Evolutionary conservation across 116 monocot genomes (phyloP).

Genomic region (Phalaenopsis hybrid): DNA sequence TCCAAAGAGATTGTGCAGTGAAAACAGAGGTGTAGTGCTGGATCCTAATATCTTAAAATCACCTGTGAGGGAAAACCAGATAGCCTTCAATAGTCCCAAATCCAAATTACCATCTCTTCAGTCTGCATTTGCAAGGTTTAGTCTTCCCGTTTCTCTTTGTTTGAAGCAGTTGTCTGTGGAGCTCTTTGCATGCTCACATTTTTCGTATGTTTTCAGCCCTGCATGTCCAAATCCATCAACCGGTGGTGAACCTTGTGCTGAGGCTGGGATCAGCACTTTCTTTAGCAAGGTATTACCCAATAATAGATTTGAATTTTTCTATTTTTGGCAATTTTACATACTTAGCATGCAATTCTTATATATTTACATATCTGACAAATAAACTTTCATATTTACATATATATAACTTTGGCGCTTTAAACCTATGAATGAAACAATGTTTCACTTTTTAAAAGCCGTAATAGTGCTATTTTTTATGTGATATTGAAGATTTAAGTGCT

Average conservation of each 20-base stretch:
- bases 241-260: slow-evolving; percentile 83
- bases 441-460: too few relatives aligned
- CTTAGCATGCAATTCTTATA: too few relatives aligned
- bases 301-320: neutral
- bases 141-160: slow-evolving; percentile 6
- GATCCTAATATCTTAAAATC: slow-evolving; percentile 67
- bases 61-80: slow-evolving; percentile 54
- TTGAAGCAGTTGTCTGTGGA: neutral
- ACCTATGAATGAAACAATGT: too few relatives aligned
- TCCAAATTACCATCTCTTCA: slow-evolving; percentile 72
- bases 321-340: too few relatives aligned
- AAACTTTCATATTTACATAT: too few relatives aligned
- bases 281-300: slow-evolving; percentile 56
- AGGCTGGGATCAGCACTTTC: slow-evolving; percentile 62
- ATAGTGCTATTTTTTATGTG: too few relatives aligned
- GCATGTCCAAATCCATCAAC: slow-evolving; percentile 67
- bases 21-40: slow-evolving; percentile 38
- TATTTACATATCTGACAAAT: too few relatives aligned
- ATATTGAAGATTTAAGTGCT: too few relatives aligned
- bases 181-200: slow-evolving; percentile 3
- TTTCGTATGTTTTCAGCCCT: slow-evolving; percentile 42
- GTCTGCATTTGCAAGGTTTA: slow-evolving; percentile 90
- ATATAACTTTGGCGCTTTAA: too few relatives aligned
- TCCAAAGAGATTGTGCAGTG: slow-evolving; percentile 55
- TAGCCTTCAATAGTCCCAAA: slow-evolving; percentile 43